These are phyloP conservation scores for Amanita subjunquillea DNA, from an alignment of 768 basidiomycete species.

Conservation along the genomic window DNA sequence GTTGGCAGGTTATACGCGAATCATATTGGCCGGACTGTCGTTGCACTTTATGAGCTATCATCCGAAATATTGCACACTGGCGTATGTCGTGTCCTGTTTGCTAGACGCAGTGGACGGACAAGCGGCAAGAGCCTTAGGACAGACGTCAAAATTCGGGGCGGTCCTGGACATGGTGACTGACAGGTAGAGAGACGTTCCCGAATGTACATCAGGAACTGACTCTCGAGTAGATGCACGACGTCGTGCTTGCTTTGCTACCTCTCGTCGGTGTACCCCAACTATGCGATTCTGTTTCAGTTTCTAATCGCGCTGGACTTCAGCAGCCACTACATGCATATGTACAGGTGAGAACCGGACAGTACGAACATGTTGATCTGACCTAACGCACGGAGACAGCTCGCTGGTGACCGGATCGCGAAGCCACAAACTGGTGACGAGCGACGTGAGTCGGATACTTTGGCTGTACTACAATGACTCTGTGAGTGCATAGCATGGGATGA, in stretches of 20 bases:
- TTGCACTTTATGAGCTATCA: slow-evolving; percentile 93
- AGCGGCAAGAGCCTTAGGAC: slow-evolving; percentile 78
- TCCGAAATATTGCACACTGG: slow-evolving; percentile 83
- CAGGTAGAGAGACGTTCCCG: slow-evolving; percentile 44
- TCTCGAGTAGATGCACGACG: slow-evolving; percentile 73
- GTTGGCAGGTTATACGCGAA: slow-evolving; percentile 71
- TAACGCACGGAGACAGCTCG: slow-evolving; percentile 45
- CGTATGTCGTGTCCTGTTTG: slow-evolving; percentile 85
- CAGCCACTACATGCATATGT: slow-evolving; percentile 99
- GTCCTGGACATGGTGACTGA: slow-evolving; percentile 99
- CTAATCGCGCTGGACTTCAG: slow-evolving; percentile 96
- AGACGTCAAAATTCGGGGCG: slow-evolving; percentile 94
- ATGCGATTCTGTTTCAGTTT: slow-evolving; percentile 82
- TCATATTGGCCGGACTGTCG: slow-evolving; percentile 83
- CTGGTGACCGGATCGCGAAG: slow-evolving; percentile 89
- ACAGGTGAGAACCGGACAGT: slow-evolving; percentile 50
- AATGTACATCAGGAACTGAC: slow-evolving; percentile 3
- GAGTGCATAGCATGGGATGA: slow-evolving; percentile 20
- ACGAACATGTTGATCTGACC: neutral
- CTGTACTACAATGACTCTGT: slow-evolving; percentile 92
- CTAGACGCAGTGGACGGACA: slow-evolving; percentile 94
- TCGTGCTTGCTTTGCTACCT: slow-evolving; percentile 92
- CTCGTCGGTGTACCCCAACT: slow-evolving; percentile 80
- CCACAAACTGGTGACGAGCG: slow-evolving; percentile 87
- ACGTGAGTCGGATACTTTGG: slow-evolving; percentile 87